Evolutionary conservation across 805 yeast species (phyloP).

Genomic region (Candida quercuum): DNA sequence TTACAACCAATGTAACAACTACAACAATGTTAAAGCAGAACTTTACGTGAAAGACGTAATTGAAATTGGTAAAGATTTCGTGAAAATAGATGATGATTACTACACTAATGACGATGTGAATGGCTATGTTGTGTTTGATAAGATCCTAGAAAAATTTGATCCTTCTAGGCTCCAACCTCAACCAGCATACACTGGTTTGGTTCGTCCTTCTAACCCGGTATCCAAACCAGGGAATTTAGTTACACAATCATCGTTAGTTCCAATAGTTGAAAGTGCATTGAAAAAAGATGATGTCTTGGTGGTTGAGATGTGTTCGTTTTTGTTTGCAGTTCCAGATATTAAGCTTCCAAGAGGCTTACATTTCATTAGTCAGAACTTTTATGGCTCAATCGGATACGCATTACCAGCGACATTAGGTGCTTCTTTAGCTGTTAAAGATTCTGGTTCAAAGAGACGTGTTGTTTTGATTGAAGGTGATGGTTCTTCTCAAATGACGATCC

Average conservation of each 20-base stretch:
- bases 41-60: slow-evolving; percentile 15
- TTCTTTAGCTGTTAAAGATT: slow-evolving; percentile 49
- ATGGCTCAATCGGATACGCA: slow-evolving; percentile 66
- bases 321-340: slow-evolving; percentile 56
- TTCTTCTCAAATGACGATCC: slow-evolving; percentile 61
- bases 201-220: slow-evolving; percentile 11
- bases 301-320: slow-evolving; percentile 62
- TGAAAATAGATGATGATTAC: slow-evolving; percentile 13
- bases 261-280: slow-evolving; percentile 45
- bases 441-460: slow-evolving; percentile 31
- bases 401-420: slow-evolving; percentile 63
- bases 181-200: no score
- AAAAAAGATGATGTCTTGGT: slow-evolving; percentile 52
- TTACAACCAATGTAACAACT: slow-evolving; percentile 51
- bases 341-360: slow-evolving; percentile 44
- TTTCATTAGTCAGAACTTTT: slow-evolving; percentile 57
- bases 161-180: slow-evolving; percentile 11
- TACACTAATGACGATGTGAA: slow-evolving; percentile 7
- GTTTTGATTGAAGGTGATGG: slow-evolving; percentile 65
- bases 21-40: slow-evolving; percentile 4
- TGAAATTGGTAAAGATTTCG: slow-evolving; percentile 22
- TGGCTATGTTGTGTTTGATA: slow-evolving; percentile 16
- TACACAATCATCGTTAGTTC: slow-evolving; percentile 45
- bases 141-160: slow-evolving; percentile 8
- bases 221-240: slow-evolving; percentile 15